These are phyloP conservation scores for Suillus variegatus DNA, from an alignment of 768 basidiomycete species.

Conservation along the genomic window DNA sequence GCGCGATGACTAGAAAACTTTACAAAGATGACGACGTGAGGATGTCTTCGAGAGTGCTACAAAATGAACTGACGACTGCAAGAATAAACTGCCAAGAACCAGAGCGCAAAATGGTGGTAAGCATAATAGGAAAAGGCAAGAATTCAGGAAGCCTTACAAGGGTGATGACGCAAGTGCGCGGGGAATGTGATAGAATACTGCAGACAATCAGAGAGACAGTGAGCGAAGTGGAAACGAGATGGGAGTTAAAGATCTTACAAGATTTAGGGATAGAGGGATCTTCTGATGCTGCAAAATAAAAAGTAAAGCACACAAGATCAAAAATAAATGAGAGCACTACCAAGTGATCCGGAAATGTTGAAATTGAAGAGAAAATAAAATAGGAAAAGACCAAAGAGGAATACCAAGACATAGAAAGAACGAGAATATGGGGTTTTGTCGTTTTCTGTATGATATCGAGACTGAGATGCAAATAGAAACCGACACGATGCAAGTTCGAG, in stretches of 20 bases:
- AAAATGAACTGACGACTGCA: conserved; percentile 2
- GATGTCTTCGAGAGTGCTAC: neutral
- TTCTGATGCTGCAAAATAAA: neutral
- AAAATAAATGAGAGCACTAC: neutral
- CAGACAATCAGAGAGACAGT: neutral
- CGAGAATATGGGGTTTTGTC: neutral
- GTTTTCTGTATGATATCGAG: neutral
- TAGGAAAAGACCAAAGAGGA: neutral
- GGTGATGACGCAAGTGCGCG: neutral
- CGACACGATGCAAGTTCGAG: neutral
- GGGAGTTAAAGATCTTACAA: neutral
- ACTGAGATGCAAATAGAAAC: neutral
- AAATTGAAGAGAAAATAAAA: neutral
- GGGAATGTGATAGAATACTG: neutral
- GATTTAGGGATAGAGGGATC: neutral
- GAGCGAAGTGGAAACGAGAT: neutral
- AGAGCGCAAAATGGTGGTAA: conserved; percentile 16
- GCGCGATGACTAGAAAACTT: neutral
- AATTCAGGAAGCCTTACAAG: neutral
- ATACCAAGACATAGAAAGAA: neutral
- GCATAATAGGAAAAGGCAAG: neutral
- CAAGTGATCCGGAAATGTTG: neutral
- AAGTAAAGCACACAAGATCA: neutral
- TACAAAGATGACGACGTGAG: neutral
- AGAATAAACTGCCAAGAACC: conserved; percentile 3